A percentile compares a stretch with the other conserved stretches of the same genome.
These are phyloP conservation scores for Allium sativum DNA, from an alignment of 106 monocot species.

Conservation along the genomic window DNA sequence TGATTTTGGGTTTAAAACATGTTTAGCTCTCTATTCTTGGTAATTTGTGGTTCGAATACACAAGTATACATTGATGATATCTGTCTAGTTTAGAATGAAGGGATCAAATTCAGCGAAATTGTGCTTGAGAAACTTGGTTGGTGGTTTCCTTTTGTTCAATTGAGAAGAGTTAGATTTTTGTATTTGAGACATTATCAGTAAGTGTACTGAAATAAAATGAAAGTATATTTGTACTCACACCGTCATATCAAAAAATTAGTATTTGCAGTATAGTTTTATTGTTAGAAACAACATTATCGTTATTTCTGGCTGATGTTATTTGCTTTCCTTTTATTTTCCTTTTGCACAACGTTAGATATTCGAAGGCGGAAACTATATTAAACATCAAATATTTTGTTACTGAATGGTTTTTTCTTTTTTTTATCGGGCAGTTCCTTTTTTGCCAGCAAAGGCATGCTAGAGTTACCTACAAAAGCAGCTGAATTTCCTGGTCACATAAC, in stretches of 20 bases:
- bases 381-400: not conserved
- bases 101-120: too few relatives aligned
- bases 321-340: not conserved
- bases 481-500: not conserved
- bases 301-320: not conserved
- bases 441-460: slow-evolving; percentile 5
- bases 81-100: too few relatives aligned
- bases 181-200: too few relatives aligned
- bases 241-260: not conserved
- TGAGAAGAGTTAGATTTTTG: too few relatives aligned
- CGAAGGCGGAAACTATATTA: not conserved
- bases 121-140: too few relatives aligned
- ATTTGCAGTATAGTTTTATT: not conserved
- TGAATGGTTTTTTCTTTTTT: not conserved
- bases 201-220: too few relatives aligned
- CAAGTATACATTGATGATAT: too few relatives aligned
- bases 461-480: not conserved
- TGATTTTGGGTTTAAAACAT: too few relatives aligned
- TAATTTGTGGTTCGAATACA: too few relatives aligned
- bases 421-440: slow-evolving; percentile 1
- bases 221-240: not conserved
- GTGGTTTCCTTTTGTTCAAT: too few relatives aligned
- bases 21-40: too few relatives aligned
- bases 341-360: not conserved
- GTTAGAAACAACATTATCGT: not conserved